Evolutionary conservation across 306 rosid genomes (phyloP), one percentile per base, ranked within the genome.

Genomic region (Pterocarpus santalinus): DNA sequence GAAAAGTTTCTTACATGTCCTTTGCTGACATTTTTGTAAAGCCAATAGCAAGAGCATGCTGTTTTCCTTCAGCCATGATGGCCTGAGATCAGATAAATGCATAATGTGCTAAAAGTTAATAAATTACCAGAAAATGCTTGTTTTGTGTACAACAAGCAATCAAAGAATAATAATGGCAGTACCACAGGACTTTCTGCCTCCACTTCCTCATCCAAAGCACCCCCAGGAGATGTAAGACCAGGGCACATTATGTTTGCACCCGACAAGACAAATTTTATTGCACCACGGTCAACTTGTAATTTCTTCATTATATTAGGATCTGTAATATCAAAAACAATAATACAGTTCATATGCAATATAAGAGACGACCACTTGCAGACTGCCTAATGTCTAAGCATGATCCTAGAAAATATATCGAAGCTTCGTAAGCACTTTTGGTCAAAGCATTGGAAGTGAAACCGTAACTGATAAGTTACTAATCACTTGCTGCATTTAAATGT

Each of bases 161-260:
- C 46, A 33, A 30, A 8, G 70, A 52, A 70, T 61, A 32, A 35
- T 38, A 66, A 72, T 58, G 65, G 32, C 70, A 76, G 71, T 91
- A 95, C 99, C 99, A 93, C 99, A 43, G 99, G 99, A 73, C 90
- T 83, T 83, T 91, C 99, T 14, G 94, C 88, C 30, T 85, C 97
- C 47, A 95, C 97, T 77, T 86, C 96, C 62, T 89, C 94, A 79
- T 95, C 98, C 92, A 95, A 87, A 82, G 17, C 80, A 72, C 99
- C 99, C 65, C 98, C 98, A 63, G 96, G 97, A 72, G 99, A 95
- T 66, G 99, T 93, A 64, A 95, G 95, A 79, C 99, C 99, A 58
- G 99, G 99, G 83, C 99, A 95, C 99, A 95, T 91, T 75, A 95
- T 95, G 96, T 95, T 95, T 53, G 99, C 99, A 61, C 99, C 99